Evolutionary conservation across 495 filamentous ascomycete species (phyloP), one percentile per base, ranked within the genome.

Genomic region (Cudoniella acicularis): DNA sequence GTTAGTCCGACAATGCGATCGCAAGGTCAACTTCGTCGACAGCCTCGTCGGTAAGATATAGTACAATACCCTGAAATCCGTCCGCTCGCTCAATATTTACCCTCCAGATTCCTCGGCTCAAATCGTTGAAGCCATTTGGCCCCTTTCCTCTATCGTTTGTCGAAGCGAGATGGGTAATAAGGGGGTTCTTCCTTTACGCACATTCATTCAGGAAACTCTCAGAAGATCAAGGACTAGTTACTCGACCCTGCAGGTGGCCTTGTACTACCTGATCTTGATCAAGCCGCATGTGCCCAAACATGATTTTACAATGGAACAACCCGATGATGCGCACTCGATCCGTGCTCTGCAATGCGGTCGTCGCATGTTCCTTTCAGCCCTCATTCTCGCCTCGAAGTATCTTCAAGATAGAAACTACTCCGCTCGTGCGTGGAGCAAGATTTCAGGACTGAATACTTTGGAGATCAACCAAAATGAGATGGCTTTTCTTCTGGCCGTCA

Each of bases 381-480:
- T 97, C 57, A 96, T 97, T 65, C 79, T 97, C 51, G 92, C 91
- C 2, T 98, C 94, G 18, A 98, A 98, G 75, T 98, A 98, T 71
- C 79, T 98, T 36, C 94, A 98, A 73, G 94, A 98, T 71, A 88
- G 94, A 46, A 98, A 98, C 72, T 98, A 92, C 73, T 98, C 95
- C 8, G 92, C 94, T 42, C 83, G 91, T 36, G 94, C 94, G 20
- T 98, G 94, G 94, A 97, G 94, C 71, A 97, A 95, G 77, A 98
- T 98, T 52, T 97, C 93, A 20, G 92, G 93, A 40, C 78, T 98
- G 40, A 89, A 90, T 63, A 91, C 90, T 0, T 73, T 80, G 27
- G 94, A 98, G 74, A 96, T 98, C 72, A 98, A 98, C 74, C 85
- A 89, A 63, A 98, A 97, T 69, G 94, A 98, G 74, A 88, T 96